These are phyloP conservation scores for Starmera stellimalicola DNA, from an alignment of 1,139 yeast species.

Conservation along the genomic window DNA sequence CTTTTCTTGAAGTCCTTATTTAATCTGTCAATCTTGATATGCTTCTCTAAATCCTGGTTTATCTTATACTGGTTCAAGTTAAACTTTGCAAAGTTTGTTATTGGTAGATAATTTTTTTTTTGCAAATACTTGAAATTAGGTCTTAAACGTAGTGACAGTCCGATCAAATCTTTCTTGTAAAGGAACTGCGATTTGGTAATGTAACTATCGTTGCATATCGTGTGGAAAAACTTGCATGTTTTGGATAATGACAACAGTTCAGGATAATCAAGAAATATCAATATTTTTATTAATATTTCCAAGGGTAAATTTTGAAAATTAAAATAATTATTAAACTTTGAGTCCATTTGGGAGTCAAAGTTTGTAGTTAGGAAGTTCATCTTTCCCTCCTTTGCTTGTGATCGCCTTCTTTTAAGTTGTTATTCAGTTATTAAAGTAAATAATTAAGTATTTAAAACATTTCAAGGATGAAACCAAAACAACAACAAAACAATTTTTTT, in stretches of 20 bases:
- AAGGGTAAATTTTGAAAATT: constrained; percentile 14
- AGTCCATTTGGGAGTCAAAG: constrained; percentile 5
- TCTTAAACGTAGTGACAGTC: constrained; percentile 9
- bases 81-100: constrained; percentile 1
- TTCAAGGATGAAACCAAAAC: no score
- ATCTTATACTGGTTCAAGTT: background rate
- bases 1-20: constrained; percentile 11
- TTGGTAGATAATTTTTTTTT: constrained; percentile 12
- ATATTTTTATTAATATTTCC: constrained; percentile 13
- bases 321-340: constrained; percentile 9
- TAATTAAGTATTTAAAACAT: no score
- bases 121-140: constrained; percentile 8
- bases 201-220: constrained; percentile 12
- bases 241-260: constrained; percentile 10
- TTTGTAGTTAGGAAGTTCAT: constrained; percentile 1
- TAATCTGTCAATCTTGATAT: constrained; percentile 12
- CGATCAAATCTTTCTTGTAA: constrained; percentile 11
- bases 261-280: constrained; percentile 16
- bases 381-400: background rate
- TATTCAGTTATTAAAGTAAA: no score
- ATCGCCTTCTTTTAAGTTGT: no score
- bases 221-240: constrained; percentile 11
- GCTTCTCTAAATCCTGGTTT: constrained; percentile 3
- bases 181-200: constrained; percentile 13
- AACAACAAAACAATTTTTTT: no score